Base-by-base conservation (phyloP, 1,284 basidiomycete species). In the Mycosarcoma maydis region DNA sequence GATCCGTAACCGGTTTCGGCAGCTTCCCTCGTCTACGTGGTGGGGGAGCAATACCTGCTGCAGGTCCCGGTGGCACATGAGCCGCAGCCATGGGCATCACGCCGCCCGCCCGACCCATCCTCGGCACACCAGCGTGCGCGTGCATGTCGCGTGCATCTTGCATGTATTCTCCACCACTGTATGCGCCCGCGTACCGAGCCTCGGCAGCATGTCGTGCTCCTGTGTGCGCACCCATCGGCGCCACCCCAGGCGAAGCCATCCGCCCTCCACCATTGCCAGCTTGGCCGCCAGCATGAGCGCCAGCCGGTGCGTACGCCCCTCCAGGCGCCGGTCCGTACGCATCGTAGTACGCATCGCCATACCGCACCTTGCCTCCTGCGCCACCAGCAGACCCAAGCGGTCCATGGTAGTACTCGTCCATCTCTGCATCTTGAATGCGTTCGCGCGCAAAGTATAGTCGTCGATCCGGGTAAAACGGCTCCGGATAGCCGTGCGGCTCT, bases 1-100 rank as follows among this genome's bases (percentile, higher is more conserved):
- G 90, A 82, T 93, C 91, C 19, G 91, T 93, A 39, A 92, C 92
- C 80, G 90, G 90, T 83, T 92, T 92, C 44, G 91, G 92, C 13
- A 93, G 86, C 83, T 93, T 93, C 43, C 92, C 91, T 53, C 92
- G 86, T 77, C 92, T 68, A 37, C 75, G 69, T 7, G 68, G 66
- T 1, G 64, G 64, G 16, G 67, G 64, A 1, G 71, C 59, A 24
- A 71, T 71, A 23, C 68, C 68, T 10, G 68, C 53, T 6, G 61
- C 51, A 0, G 68, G 68, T n/a, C 68, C 61, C 4, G 68, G 68
- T 4, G 68, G 68, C 6, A 71, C 68, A 30, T 66, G 68, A 4
- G 57, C 24, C 2, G 56, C 48, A 4, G 68, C 61, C 17, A 71
- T 30, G 17, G 53, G 38, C 17, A 60, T 46, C 26, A 40, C 29